A percentile compares a stretch with the other conserved stretches of the same genome.
Conservation (phyloP, 176 grass and related monocot genomes). For the Phoenix dactylifera region DNA sequence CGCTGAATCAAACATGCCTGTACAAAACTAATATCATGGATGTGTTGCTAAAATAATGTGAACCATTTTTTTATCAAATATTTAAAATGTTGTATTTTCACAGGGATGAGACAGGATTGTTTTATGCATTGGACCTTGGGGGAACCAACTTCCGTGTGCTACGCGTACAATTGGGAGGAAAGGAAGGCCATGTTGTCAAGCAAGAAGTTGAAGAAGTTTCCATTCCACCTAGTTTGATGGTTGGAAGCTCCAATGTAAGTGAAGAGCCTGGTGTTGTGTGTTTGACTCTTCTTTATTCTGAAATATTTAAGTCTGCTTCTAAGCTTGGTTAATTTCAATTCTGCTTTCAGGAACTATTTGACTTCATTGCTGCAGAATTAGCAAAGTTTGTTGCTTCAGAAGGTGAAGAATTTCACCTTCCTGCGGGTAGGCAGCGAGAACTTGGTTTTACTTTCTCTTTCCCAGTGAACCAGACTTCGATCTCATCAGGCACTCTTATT, state of each 20-base stretch:
- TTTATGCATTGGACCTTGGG: slow-evolving; percentile 84
- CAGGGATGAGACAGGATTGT: slow-evolving; percentile 53
- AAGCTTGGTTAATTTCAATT: neutral
- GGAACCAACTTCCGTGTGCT: slow-evolving; percentile 79
- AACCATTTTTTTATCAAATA: too few relatives aligned
- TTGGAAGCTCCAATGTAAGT: slow-evolving; percentile 48
- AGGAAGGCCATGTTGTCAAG: slow-evolving; percentile 47
- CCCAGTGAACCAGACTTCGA: slow-evolving; percentile 67
- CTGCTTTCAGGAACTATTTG: slow-evolving; percentile 58
- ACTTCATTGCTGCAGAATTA: slow-evolving; percentile 60
- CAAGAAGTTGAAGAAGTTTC: slow-evolving; percentile 55
- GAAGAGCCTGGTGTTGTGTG: neutral
- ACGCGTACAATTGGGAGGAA: slow-evolving; percentile 60
- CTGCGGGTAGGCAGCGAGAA: slow-evolving; percentile 53
- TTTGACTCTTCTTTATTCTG: neutral
- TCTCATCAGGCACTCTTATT: slow-evolving; percentile 71
- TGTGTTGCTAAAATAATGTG: too few relatives aligned
- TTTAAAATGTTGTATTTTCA: neutral
- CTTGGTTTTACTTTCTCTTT: slow-evolving; percentile 93
- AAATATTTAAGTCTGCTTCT: neutral
- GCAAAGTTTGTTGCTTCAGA: slow-evolving; percentile 61
- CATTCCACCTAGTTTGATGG: slow-evolving; percentile 65
- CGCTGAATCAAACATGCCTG: too few relatives aligned
- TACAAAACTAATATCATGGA: too few relatives aligned
- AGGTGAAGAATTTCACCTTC: slow-evolving; percentile 57